Percentiles rank a stretch among this genome's conserved stretches.
These are phyloP conservation scores for Raffaelea arxii DNA, from an alignment of 2,329 filamentous ascomycete species.

Conservation along the genomic window DNA sequence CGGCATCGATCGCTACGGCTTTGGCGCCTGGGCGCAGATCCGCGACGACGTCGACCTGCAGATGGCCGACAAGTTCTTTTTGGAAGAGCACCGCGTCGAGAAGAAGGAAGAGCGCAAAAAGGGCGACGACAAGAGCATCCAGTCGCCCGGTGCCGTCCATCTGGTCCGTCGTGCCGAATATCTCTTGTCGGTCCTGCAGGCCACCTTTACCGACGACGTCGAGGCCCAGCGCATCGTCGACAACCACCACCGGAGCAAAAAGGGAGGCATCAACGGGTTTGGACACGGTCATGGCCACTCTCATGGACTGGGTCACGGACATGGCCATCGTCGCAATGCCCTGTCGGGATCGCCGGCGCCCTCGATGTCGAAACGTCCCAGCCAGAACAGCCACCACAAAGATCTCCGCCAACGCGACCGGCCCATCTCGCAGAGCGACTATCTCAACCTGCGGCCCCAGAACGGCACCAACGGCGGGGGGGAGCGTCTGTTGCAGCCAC, in stretches of 20 bases:
- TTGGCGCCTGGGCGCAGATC: slow-evolving; percentile 91
- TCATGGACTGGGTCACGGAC: too few species aligned
- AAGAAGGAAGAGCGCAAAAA: slow-evolving; percentile 89
- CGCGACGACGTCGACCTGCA: slow-evolving; percentile 82
- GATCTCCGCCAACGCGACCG: slow-evolving; percentile 35
- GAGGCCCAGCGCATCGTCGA: slow-evolving; percentile 72
- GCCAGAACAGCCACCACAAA: slow-evolving; percentile 29
- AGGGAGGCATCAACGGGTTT: slow-evolving; percentile 57
- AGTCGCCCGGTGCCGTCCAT: slow-evolving; percentile 94
- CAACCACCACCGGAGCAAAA: slow-evolving; percentile 92
- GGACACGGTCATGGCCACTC: too few species aligned
- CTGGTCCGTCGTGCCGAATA: slow-evolving; percentile 93
- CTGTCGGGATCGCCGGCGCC: slow-evolving; percentile 57
- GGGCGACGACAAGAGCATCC: slow-evolving; percentile 67
- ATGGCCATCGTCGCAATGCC: slow-evolving; percentile 47
- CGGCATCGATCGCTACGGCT: slow-evolving; percentile 86
- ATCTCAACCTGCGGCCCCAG: slow-evolving; percentile 13
- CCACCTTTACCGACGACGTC: slow-evolving; percentile 68
- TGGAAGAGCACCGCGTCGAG: slow-evolving; percentile 96
- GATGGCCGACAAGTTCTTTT: slow-evolving; percentile 82
- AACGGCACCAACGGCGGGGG: slow-evolving; percentile 23
- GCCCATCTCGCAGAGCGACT: slow-evolving; percentile 19
- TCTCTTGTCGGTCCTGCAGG: slow-evolving; percentile 84
- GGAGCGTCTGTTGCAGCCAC: slow-evolving; percentile 32
- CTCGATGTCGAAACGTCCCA: slow-evolving; percentile 34